Base-by-base conservation (phyloP, 257 asterid genomes). In the Avicennia marina region DNA sequence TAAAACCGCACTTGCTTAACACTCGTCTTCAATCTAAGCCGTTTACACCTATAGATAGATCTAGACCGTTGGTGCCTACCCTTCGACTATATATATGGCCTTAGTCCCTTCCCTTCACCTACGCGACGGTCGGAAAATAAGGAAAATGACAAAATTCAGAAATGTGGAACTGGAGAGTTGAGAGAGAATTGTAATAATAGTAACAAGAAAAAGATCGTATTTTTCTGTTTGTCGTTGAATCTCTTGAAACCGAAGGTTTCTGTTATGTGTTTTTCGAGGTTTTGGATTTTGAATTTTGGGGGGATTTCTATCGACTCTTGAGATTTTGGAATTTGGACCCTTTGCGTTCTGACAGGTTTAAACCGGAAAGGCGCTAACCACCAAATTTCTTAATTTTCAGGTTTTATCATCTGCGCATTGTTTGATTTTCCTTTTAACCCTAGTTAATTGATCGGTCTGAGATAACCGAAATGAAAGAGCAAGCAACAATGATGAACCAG, bases 391-490 rank as follows among this genome's bases (percentile, higher is more conserved):
- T 18, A 12, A 36, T 58, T 15, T 58, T 13, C 16, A 6, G 40
- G 5, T 19, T 16, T 56, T 46, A 11, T 44, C n/a, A n/a, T n/a
- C n/a, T n/a, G n/a, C n/a, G n/a, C n/a, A 11, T 39, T 53, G 10
- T 52, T n/a, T 21, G 33, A 4, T 63, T n/a, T 15, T 10, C n/a
- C n/a, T n/a, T n/a, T n/a, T n/a, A n/a, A n/a, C n/a, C n/a, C n/a
- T n/a, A n/a, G n/a, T n/a, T n/a, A n/a, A n/a, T 56, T 26, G 32
- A 12, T 24, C 58, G 46, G 70, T 50, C 29, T 3, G 27, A 13
- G 32, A 32, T 3, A 51, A 33, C 24, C 40, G 73, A 53, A 41
- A 84, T 81, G 87, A 84, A 78, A 65, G 94, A 85, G 54, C 81
- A 70, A 73, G 40, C 69, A 7, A 19, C 57, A 66, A 77, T 81